Evolutionary conservation across 2,329 filamentous ascomycete species (phyloP).

Genomic region (Trichoderma simmonsii): DNA sequence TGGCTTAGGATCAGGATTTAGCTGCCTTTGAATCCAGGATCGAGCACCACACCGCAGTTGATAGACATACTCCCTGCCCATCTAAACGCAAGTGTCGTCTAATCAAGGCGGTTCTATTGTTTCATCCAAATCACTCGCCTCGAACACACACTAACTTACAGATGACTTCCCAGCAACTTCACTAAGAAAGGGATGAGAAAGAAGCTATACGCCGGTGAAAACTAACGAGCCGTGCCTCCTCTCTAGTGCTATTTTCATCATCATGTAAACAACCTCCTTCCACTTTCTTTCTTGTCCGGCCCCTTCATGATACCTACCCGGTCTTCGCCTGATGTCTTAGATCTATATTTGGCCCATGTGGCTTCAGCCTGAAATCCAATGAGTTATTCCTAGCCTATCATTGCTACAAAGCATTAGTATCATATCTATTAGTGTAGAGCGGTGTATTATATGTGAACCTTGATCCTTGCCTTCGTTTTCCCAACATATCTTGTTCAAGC

Average conservation of each 20-base stretch:
- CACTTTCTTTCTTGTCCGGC: not conserved
- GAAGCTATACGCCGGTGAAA: not conserved
- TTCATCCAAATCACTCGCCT: not conserved
- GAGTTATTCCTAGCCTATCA: not conserved
- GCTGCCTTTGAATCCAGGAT: not conserved
- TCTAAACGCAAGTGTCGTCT: not conserved
- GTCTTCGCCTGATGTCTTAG: not conserved
- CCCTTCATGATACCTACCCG: not conserved
- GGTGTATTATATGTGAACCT: not conserved
- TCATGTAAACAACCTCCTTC: not conserved
- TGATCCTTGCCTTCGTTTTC: not conserved
- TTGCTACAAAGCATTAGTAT: not conserved
- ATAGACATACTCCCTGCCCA: not conserved
- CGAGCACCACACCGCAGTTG: not conserved
- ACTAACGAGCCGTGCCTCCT: not conserved
- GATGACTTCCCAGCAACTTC: not conserved
- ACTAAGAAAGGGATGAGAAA: not conserved
- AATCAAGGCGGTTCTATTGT: not conserved
- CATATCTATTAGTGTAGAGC: not conserved
- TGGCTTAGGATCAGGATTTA: not conserved
- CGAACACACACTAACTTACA: not conserved
- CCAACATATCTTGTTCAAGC: not conserved
- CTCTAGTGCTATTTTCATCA: not conserved
- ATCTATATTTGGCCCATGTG: not conserved
- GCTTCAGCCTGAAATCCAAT: not conserved